Conservation (phyloP, 1,139 yeast species). For the Citeromyces siamensis region DNA sequence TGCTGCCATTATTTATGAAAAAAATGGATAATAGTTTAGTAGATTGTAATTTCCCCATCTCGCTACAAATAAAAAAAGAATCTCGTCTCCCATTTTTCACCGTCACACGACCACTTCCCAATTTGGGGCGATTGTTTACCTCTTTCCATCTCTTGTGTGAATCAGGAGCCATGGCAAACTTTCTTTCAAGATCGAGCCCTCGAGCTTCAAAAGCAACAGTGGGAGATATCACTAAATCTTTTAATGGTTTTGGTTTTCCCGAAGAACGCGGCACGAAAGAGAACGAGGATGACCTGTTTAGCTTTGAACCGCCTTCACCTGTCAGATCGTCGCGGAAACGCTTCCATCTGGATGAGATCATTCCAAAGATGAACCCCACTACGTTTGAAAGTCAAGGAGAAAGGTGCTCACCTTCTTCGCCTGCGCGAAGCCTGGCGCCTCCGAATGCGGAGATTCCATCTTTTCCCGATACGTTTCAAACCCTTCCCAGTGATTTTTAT, state of each 20-base stretch:
- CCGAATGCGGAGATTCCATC: background rate
- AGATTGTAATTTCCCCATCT: too few species aligned
- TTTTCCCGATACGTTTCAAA: background rate
- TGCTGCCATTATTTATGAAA: too few species aligned
- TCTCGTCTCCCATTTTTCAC: too few species aligned
- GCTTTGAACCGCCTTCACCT: constrained; percentile 1
- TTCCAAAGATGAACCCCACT: background rate
- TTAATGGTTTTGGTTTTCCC: background rate
- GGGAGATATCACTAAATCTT: background rate
- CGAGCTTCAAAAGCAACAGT: background rate
- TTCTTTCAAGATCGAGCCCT: background rate
- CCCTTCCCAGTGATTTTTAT: constrained; percentile 28
- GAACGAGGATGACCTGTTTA: background rate
- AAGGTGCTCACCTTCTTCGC: background rate
- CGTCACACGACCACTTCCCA: background rate
- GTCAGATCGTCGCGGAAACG: background rate
- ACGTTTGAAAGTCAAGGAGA: background rate
- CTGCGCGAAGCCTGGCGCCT: background rate
- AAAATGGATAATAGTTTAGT: too few species aligned
- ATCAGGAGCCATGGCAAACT: background rate
- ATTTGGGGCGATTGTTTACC: constrained; percentile 1
- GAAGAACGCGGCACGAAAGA: background rate
- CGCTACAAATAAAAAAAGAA: too few species aligned
- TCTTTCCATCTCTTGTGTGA: background rate
- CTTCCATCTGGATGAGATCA: background rate